Base-by-base conservation (phyloP, 2,329 filamentous ascomycete species). In the Fusarium tjaetaba region DNA sequence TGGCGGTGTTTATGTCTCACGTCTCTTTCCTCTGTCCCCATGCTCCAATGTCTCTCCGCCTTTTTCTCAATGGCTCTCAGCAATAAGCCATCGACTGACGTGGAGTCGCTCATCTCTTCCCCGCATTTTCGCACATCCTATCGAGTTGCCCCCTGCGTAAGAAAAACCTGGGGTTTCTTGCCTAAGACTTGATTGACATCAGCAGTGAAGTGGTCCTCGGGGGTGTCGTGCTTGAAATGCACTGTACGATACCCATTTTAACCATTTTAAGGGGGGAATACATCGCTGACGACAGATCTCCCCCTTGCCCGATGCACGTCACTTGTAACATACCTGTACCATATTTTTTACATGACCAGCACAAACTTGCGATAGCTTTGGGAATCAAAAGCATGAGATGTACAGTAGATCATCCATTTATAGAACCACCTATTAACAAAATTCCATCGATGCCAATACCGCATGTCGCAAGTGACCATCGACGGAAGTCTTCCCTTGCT, bases 101-200 rank as follows among this genome's bases (percentile, higher is more conserved):
- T 71, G 58, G 64, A 72, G 69, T 72, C 42, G 36, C 51, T 38
- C 58, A 64, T 41, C 58, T 53, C 55, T 71, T 43, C 71, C 71
- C 71, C 71, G 71, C 71, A 73, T 68, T 73, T 61, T 68, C 49
- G 58, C 58, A 64, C 58, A 71, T 68, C 71, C 58, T 38, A 55
- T 69, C 49, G 42, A 56, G 48, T 41, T 42, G 32, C 64, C 70
- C 70, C 71, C 67, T 74, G 71, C 71, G 59, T 68, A 61, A 46
- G 38, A 48, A 48, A 61, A 70, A 68, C 71, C 74, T 72, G 71
- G 71, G 55, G 55, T 60, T 53, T 45, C 39, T 46, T 70, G 45
- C 34, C 28, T 69, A 64, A 68, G 56, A 34, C 48, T 46, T 62
- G 65, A 70, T 70, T 71, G 53, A 73, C 55, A 59, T 45, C 62